Evolutionary conservation across 2,329 filamentous ascomycete genomes (phyloP).

Genomic region (Pseudopyricularia javanii): DNA sequence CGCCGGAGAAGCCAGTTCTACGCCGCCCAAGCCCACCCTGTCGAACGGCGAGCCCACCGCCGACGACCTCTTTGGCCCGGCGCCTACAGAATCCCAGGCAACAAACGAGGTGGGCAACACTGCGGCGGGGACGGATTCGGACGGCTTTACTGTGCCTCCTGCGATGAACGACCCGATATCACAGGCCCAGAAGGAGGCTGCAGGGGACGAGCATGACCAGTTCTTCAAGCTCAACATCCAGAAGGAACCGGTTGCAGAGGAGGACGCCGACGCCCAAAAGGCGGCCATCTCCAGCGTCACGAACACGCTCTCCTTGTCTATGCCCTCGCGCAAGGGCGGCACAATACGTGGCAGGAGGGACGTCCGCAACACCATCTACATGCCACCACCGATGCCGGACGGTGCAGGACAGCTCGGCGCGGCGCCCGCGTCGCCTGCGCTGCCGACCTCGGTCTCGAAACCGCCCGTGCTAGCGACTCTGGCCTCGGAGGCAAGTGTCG

Average conservation of each 20-base stretch:
- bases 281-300: slow-evolving; percentile 66
- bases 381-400: slow-evolving; percentile 39
- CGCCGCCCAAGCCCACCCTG: slow-evolving; percentile 12
- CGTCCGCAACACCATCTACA: slow-evolving; percentile 80
- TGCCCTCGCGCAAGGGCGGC: slow-evolving; percentile 56
- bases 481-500: slow-evolving; percentile 49
- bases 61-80: slow-evolving; percentile 37
- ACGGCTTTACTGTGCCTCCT: slow-evolving; percentile 65
- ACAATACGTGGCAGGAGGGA: slow-evolving; percentile 83
- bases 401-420: background rate
- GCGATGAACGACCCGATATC: slow-evolving; percentile 54
- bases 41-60: slow-evolving; percentile 31
- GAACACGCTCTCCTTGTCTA: slow-evolving; percentile 54
- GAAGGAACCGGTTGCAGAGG: slow-evolving; percentile 66
- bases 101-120: slow-evolving; percentile 13
- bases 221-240: slow-evolving; percentile 72
- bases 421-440: slow-evolving; percentile 17
- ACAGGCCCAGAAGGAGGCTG: slow-evolving; percentile 57
- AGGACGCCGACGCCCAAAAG: slow-evolving; percentile 60
- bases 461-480: slow-evolving; percentile 40
- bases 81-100: slow-evolving; percentile 34
- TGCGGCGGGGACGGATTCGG: slow-evolving; percentile 49
- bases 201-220: slow-evolving; percentile 46
- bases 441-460: slow-evolving; percentile 16
- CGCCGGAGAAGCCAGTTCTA: slow-evolving; percentile 9